Evolutionary conservation across 495 filamentous ascomycete genomes (phyloP), one percentile per base, ranked within the genome.

Genomic region (Neurospora sp.): DNA sequence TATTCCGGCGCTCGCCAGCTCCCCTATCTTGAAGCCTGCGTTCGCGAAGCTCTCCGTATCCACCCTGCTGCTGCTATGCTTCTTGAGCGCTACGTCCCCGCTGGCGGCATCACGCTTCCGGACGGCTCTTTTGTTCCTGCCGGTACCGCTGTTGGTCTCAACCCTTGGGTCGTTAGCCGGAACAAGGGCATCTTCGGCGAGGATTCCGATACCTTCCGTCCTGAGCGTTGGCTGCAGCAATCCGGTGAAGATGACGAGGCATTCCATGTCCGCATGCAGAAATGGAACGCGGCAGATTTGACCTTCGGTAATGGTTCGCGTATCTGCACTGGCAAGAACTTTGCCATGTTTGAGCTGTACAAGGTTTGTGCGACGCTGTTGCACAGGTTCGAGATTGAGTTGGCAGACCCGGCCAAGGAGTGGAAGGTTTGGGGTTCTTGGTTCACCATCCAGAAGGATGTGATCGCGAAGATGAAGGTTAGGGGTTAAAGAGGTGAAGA

Each of bases 321-420:
- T 35, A 85, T 86, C 11, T 93, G 91, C 76, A 85, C 91, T 75
- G 91, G 91, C 12, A 88, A 86, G 77, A 89, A 91, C 74, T 83
- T 92, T 70, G 85, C 84, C 44, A 79, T 88, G 77, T 74, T 92
- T 72, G 90, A 92, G 82, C 84, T 91, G 37, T 87, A 88, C 74
- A 92, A 92, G 80, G 75, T 91, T 20, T 85, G 91, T 66, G 89
- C 91, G 23, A 88, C 87, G 66, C 81, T 92, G 71, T 83, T 91
- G 72, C 70, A 69, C 80, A 84, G 62, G 79, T 85, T 70, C 89
- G 87, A 90, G 10, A 73, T 79, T 38, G 75, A 71, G 69, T 41
- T 79, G 72, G 69, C 54, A 39, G 69, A 78, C 31, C 76, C 74
- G 49, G 35, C 60, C 14, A 69, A 12, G 42, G 77, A 77, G 54